Base-by-base conservation (phyloP, 768 basidiomycete genomes). In the Kwoniella mangroviensis region DNA sequence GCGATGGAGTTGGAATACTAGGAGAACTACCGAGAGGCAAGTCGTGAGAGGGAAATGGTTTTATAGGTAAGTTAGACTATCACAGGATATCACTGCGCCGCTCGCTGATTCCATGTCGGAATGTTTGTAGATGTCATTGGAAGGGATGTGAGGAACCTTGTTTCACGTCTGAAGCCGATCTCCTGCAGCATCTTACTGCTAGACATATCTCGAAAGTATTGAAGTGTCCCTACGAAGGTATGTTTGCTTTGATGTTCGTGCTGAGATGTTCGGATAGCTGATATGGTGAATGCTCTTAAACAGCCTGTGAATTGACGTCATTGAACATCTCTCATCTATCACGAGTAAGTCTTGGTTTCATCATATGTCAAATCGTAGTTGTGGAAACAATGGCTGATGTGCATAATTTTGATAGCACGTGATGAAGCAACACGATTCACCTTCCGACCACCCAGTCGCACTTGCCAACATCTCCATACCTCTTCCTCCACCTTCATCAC, bases 111-210 rank as follows among this genome's bases (percentile, higher is more conserved):
- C 0, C 6, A 34, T 34, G 34, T 34, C 6, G 34, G 34, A 1
- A 10, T 26, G 19, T 40, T 58, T 9, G 21, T 15, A 63, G 74
- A n/a, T 75, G 74, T 40, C 64, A 57, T n/a, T 75, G 74, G 74
- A 43, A 41, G 19, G 72, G 67, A 17, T 75, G 74, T 42, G 72
- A 73, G 41, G 65, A 71, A 41, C 75, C 77, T 21, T 74, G 73
- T 55, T 78, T 75, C 62, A 13, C 40, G 9, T 59, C 65, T 10
- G 63, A 69, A 49, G 54, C 22, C 0, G 60, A 67, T 13, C 60
- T 78, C 41, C 22, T 12, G 43, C 75, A 76, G 61, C 77, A 78
- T 43, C 60, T 78, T 22, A 43, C 41, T 26, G 77, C 77, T 4
- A 61, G 73, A 42, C 77, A 78, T 62, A 69, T 78, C 24, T 70